A percentile compares a stretch with the other conserved stretches of the same genome.
phyloP scores from a whole-genome alignment of 768 basidiomycete species.

The Boletus rufocinnamomeus region DNA sequence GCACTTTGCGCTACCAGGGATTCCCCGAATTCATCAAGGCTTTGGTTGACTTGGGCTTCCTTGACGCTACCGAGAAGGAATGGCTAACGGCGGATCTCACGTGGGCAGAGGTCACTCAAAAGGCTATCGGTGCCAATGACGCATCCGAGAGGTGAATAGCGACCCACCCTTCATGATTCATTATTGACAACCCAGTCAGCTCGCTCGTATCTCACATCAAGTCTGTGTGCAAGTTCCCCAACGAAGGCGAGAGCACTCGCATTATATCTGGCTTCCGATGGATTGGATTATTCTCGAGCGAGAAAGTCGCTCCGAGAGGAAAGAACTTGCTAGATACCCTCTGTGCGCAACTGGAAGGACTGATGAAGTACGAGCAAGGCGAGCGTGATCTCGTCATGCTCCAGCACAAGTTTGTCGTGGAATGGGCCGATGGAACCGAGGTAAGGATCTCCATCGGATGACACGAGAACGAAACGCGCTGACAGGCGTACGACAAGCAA shows the following conservation, averaged over 20 bases:
- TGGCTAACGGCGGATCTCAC: slow-evolving; percentile 76
- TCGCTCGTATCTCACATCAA: slow-evolving; percentile 73
- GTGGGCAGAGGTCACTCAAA: slow-evolving; percentile 84
- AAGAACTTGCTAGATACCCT: slow-evolving; percentile 91
- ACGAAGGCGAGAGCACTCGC: slow-evolving; percentile 65
- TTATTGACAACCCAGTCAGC: slow-evolving; percentile 38
- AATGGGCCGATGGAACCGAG: slow-evolving; percentile 80
- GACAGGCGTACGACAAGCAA: slow-evolving; percentile 47
- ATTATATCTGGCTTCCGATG: slow-evolving; percentile 90
- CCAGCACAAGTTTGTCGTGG: slow-evolving; percentile 95
- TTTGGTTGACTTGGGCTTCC: slow-evolving; percentile 85
- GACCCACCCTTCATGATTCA: not conserved
- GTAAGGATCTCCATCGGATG: slow-evolving; percentile 37
- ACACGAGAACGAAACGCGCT: not conserved
- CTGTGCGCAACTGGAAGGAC: slow-evolving; percentile 82
- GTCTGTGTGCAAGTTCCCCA: slow-evolving; percentile 71
- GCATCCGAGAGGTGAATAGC: slow-evolving; percentile 62
- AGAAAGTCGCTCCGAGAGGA: slow-evolving; percentile 59
- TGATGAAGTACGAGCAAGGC: slow-evolving; percentile 89
- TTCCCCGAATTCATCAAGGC: slow-evolving; percentile 94
- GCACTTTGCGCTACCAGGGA: slow-evolving; percentile 92
- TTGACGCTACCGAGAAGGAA: slow-evolving; percentile 72
- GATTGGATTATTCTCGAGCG: slow-evolving; percentile 88
- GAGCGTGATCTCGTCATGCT: slow-evolving; percentile 97
- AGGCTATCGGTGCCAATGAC: slow-evolving; percentile 66